Conservation (phyloP, 1,284 basidiomycete genomes). For the Calocybe gambosa region DNA sequence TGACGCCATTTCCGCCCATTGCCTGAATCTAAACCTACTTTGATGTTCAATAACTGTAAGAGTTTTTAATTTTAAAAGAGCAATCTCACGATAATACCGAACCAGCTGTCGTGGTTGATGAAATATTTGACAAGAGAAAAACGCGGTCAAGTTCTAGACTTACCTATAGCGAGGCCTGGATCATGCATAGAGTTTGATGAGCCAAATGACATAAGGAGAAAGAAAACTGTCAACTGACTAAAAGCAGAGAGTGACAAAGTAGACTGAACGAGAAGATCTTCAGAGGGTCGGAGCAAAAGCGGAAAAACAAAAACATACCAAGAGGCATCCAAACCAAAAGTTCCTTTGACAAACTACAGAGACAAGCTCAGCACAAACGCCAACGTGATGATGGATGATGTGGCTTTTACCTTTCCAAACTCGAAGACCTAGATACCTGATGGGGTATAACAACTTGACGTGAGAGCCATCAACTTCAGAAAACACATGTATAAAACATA, state of each 20-base stretch:
- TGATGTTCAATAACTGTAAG: no score
- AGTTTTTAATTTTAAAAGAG: background rate
- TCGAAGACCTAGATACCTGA: conserved; percentile 13
- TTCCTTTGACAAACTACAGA: conserved; percentile 4
- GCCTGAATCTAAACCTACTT: background rate
- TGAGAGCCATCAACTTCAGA: background rate
- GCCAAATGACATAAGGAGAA: background rate
- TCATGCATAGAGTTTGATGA: background rate
- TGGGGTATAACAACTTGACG: background rate
- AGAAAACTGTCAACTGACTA: background rate
- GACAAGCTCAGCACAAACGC: background rate
- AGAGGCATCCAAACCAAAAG: conserved; percentile 1
- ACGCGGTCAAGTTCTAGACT: background rate
- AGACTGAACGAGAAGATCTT: background rate
- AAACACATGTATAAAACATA: background rate
- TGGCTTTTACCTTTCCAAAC: conserved; percentile 15
- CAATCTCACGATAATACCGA: conserved; percentile 1
- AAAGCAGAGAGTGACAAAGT: background rate
- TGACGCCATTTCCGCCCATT: background rate
- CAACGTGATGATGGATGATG: background rate
- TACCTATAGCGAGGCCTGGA: conserved; percentile 2
- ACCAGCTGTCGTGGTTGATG: background rate
- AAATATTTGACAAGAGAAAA: background rate
- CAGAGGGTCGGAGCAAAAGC: background rate
- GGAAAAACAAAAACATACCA: background rate